Conservation (phyloP, 352 stramenopile species). For the Phytophthora vignae region DNA sequence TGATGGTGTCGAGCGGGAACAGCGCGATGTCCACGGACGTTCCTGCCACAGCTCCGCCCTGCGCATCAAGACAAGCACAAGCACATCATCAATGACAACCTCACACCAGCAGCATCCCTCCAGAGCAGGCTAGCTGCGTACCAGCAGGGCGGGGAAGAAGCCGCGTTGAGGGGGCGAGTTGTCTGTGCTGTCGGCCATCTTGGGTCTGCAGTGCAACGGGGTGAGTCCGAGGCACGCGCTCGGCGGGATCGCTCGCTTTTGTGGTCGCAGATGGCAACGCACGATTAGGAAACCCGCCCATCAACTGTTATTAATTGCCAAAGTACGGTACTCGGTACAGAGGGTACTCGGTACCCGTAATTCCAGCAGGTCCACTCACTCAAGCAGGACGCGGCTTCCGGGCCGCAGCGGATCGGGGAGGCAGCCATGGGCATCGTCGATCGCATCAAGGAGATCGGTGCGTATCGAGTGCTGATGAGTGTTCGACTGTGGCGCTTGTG, state of each 20-base stretch:
- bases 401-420: slow-evolving; percentile 25
- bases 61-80: not conserved
- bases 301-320: not conserved
- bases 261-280: slow-evolving; percentile 23
- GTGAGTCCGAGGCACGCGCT: slow-evolving; percentile 20
- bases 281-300: not conserved
- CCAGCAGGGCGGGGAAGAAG: slow-evolving; percentile 75
- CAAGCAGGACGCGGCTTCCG: slow-evolving; percentile 26
- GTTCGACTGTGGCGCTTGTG: not conserved
- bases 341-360: not conserved
- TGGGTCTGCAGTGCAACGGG: slow-evolving; percentile 3
- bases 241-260: slow-evolving; percentile 20
- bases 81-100: not conserved
- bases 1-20: slow-evolving; percentile 99
- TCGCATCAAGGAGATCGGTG: slow-evolving; percentile 95
- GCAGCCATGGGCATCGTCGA: slow-evolving; percentile 92
- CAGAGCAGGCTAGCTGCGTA: slow-evolving; percentile 16
- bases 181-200: slow-evolving; percentile 33
- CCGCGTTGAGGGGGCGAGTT: slow-evolving; percentile 51
- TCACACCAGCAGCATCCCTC: not conserved
- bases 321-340: not conserved
- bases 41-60: slow-evolving; percentile 95
- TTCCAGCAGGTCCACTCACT: slow-evolving; percentile 21
- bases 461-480: slow-evolving; percentile 13
- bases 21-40: slow-evolving; percentile 98